A percentile compares a stretch with the other conserved stretches of the same genome.
These are phyloP conservation scores for Capsicum rhomboideum DNA, from an alignment of 257 asterid genomes.

Conservation along the genomic window DNA sequence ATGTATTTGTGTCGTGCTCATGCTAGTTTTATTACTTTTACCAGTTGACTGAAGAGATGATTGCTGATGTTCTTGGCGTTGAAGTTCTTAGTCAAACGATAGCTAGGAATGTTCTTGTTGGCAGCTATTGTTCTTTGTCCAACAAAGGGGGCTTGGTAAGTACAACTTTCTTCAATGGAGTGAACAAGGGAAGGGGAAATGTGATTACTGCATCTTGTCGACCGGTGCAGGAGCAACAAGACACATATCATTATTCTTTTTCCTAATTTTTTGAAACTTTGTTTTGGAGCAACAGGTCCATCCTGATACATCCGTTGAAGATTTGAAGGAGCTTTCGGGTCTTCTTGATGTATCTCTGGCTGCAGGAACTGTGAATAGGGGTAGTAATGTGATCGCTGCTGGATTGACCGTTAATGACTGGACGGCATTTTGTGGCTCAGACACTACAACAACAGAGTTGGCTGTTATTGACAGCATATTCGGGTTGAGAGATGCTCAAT, in stretches of 20 bases:
- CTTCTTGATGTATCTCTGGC: constrained; percentile 78
- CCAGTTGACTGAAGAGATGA: constrained; percentile 71
- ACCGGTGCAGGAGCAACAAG: not conserved
- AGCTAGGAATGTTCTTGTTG: constrained; percentile 75
- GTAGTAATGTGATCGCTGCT: too few species aligned
- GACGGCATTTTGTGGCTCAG: constrained; percentile 14
- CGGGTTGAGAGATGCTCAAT: constrained; percentile 77
- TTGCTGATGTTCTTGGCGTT: not conserved
- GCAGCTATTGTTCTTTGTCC: constrained; percentile 64
- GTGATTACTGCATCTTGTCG: too few species aligned
- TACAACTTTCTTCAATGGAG: not conserved
- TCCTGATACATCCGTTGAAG: too few species aligned
- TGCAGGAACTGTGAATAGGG: constrained; percentile 84
- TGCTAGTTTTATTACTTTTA: not conserved
- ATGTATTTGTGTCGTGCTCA: not conserved
- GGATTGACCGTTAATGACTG: constrained; percentile 53
- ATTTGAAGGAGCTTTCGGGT: too few species aligned
- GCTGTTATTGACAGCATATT: constrained; percentile 18
- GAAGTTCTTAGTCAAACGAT: constrained; percentile 17
- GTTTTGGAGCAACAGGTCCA: too few species aligned
- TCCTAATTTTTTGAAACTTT: too few species aligned
- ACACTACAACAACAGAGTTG: too few species aligned
- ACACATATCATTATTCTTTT: not conserved
- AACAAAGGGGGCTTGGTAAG: constrained; percentile 90
- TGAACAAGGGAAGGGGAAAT: not conserved